A percentile compares a stretch with the other conserved stretches of the same genome.
These are phyloP conservation scores for Nicotiana paniculata DNA, from an alignment of 257 asterid genomes.

Conservation along the genomic window DNA sequence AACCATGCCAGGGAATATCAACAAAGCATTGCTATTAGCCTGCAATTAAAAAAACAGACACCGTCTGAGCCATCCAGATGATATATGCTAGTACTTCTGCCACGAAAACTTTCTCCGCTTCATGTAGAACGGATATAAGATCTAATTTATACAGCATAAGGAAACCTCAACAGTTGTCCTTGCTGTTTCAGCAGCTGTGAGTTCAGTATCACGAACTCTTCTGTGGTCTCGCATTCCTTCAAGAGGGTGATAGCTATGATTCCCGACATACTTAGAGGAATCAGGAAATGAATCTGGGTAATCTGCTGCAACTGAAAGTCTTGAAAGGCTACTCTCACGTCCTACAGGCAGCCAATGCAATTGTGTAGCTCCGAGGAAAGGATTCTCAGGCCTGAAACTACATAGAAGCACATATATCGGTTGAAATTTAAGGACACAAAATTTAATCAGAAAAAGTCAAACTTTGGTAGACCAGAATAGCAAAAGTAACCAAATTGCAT, in stretches of 20 bases:
- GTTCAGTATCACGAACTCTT: constrained; percentile 43
- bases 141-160: background rate
- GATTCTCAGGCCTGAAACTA: constrained; percentile 53
- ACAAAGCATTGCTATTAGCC: constrained; percentile 53
- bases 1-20: constrained; percentile 53
- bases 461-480: background rate
- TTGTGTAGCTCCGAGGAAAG: constrained; percentile 43
- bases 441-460: background rate
- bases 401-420: background rate
- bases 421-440: background rate
- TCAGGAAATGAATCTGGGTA: constrained; percentile 80
- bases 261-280: constrained; percentile 42
- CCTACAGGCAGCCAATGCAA: constrained; percentile 36
- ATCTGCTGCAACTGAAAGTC: constrained; percentile 74
- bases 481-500: background rate
- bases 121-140: background rate
- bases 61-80: background rate
- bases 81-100: background rate
- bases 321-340: constrained; percentile 36
- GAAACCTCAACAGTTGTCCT: constrained; percentile 72
- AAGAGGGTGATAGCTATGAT: constrained; percentile 66
- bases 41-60: constrained; percentile 3
- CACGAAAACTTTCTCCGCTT: background rate
- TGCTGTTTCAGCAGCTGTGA: constrained; percentile 64
- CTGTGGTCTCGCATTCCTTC: constrained; percentile 56